Evolutionary conservation across 345 rosid species (phyloP).

Genomic region (Murraya paniculata): DNA sequence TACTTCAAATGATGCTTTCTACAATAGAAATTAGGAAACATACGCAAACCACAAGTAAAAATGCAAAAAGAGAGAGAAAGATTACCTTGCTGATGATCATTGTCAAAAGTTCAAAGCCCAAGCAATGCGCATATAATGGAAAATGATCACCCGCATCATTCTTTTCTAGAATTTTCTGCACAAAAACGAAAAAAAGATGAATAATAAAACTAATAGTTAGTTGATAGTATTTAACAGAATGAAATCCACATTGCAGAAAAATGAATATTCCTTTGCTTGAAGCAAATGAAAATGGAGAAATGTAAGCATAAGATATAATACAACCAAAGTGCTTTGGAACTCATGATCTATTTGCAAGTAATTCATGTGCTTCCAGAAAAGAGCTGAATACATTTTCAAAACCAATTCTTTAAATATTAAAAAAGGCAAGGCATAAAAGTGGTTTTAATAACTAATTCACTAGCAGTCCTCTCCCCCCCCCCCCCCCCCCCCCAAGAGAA

Average conservation of each 20-base stretch:
- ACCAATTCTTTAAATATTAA: background rate
- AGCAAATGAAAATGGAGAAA: background rate
- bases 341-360: background rate
- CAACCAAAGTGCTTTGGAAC: background rate
- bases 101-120: slow-evolving; percentile 83
- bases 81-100: slow-evolving; percentile 79
- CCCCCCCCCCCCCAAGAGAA: no score
- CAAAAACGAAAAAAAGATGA: background rate
- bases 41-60: background rate
- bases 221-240: no score
- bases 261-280: background rate
- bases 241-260: background rate
- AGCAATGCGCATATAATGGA: slow-evolving; percentile 71
- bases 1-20: background rate
- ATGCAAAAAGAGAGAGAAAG: background rate
- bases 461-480: background rate
- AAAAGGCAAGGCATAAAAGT: background rate
- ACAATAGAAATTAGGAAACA: background rate
- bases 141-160: slow-evolving; percentile 78
- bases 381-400: background rate
- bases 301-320: background rate
- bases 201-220: background rate
- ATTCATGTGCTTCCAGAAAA: background rate
- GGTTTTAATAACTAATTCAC: background rate
- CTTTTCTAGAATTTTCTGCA: slow-evolving; percentile 68